Evolutionary conservation across 1,284 basidiomycete genomes (phyloP).

Genomic region (Cryptococcus sp.): DNA sequence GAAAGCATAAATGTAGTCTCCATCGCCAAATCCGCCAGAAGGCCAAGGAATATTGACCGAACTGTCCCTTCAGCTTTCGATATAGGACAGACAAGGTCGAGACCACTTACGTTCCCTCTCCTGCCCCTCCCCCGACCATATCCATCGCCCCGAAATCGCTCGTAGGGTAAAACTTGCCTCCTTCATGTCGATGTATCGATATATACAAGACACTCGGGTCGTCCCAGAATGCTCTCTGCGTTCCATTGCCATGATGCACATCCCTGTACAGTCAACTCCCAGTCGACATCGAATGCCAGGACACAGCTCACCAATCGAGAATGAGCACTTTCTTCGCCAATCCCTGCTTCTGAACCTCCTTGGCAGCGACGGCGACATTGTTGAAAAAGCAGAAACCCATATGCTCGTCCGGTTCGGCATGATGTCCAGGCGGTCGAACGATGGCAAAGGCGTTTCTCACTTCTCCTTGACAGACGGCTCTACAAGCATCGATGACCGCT

Average conservation of each 20-base stretch:
- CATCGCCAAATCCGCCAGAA: constrained; percentile 77
- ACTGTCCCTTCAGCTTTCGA: constrained; percentile 1
- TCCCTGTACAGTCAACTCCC: constrained; percentile 60
- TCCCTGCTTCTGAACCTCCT: constrained; percentile 66
- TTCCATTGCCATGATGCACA: constrained; percentile 98
- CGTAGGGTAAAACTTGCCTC: constrained; percentile 85
- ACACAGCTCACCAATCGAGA: constrained; percentile 88
- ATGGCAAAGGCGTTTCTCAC: constrained; percentile 89
- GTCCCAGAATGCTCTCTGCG: constrained; percentile 89
- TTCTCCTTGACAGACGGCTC: constrained; percentile 75
- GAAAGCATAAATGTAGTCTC: constrained; percentile 95
- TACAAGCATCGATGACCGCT: constrained; percentile 84
- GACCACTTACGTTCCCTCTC: constrained; percentile 71
- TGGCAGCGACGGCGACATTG: constrained; percentile 89
- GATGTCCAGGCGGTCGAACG: constrained; percentile 94
- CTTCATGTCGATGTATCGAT: constrained; percentile 91
- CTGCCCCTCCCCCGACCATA: constrained; percentile 75
- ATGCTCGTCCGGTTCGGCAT: constrained; percentile 93
- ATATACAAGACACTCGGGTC: constrained; percentile 91
- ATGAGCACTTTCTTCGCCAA: constrained; percentile 76
- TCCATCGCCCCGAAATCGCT: constrained; percentile 80
- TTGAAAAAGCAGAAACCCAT: constrained; percentile 99
- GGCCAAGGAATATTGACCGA: constrained; percentile 96
- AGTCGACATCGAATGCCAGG: constrained; percentile 5
- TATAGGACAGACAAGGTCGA: not conserved